Evolutionary conservation across 306 rosid species (phyloP).

Genomic region (Hylodesmum podocarpum): DNA sequence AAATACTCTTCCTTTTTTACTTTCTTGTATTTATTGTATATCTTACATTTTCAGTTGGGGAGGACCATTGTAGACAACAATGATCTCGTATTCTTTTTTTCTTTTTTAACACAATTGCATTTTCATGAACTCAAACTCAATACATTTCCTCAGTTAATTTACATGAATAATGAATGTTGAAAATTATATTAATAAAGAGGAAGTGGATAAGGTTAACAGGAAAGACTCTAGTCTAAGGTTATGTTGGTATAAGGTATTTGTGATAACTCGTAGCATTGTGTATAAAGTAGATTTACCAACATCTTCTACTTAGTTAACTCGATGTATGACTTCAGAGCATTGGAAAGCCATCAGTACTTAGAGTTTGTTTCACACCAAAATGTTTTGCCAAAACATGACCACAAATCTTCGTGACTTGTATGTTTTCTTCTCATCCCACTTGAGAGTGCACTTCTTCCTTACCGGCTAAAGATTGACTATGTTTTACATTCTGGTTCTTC

Average conservation of each 20-base stretch:
- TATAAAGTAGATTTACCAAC: not conserved
- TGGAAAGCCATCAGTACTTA: not conserved
- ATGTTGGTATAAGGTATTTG: too few relatives aligned
- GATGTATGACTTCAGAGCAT: not conserved
- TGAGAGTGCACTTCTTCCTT: not conserved
- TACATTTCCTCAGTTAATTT: not conserved
- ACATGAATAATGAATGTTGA: not conserved
- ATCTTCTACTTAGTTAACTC: not conserved
- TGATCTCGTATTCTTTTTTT: not conserved
- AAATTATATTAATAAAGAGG: not conserved
- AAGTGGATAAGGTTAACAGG: too few relatives aligned
- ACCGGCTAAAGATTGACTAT: not conserved
- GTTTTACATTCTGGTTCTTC: constrained; percentile 26
- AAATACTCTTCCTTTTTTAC: not conserved
- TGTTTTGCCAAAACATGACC: not conserved
- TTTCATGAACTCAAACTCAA: not conserved
- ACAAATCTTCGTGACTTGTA: not conserved
- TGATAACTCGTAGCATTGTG: not conserved
- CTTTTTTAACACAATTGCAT: not conserved
- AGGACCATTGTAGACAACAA: not conserved
- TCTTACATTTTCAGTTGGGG: not conserved
- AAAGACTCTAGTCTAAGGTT: too few relatives aligned
- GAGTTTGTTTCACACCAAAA: not conserved
- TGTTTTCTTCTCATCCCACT: not conserved
- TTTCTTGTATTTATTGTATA: constrained; percentile 10